phyloP scores from a whole-genome alignment of 2,329 filamentous ascomycete genomes.

The Beauveria pseudobassiana region DNA sequence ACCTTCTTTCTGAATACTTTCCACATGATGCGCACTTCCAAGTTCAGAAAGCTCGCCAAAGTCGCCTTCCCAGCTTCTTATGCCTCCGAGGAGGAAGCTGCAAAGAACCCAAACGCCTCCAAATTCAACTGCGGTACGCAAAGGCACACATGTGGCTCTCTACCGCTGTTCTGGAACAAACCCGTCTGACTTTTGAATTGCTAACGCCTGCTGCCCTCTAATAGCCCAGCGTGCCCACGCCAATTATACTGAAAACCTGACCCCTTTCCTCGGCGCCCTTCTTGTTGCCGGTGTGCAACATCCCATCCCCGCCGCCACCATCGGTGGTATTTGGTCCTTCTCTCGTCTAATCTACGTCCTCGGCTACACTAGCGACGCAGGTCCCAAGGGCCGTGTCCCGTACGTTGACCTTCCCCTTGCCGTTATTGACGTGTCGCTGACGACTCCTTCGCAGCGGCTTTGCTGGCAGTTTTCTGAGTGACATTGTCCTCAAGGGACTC shows the following conservation, averaged over 20 bases:
- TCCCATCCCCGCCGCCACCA: conserved; percentile 39
- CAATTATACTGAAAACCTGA: conserved; percentile 47
- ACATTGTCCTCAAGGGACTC: conserved; percentile 32
- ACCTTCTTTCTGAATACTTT: conserved; percentile 51
- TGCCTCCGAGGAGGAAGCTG: conserved; percentile 44
- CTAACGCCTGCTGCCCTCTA: background rate
- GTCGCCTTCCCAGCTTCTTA: conserved; percentile 52
- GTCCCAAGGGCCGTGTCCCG: conserved; percentile 37
- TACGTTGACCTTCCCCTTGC: conserved; percentile 20
- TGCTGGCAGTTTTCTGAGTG: conserved; percentile 25
- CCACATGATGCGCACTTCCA: conserved; percentile 40
- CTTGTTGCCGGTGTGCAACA: conserved; percentile 49
- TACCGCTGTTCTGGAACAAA: background rate
- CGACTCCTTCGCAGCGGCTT: conserved; percentile 28
- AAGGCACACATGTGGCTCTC: conserved; percentile 2
- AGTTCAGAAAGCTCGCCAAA: conserved; percentile 43
- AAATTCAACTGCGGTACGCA: conserved; percentile 55
- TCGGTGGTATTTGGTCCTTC: conserved; percentile 47
- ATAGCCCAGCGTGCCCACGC: conserved; percentile 9
- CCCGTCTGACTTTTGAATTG: background rate
- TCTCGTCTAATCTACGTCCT: conserved; percentile 45
- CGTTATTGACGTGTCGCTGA: background rate
- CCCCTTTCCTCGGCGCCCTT: conserved; percentile 43
- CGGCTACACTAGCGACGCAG: conserved; percentile 41
- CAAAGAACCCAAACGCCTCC: conserved; percentile 45